Percentiles rank a stretch among this genome's conserved stretches.
Conservation (phyloP, 257 asterid species). For the Prunella vulgaris region DNA sequence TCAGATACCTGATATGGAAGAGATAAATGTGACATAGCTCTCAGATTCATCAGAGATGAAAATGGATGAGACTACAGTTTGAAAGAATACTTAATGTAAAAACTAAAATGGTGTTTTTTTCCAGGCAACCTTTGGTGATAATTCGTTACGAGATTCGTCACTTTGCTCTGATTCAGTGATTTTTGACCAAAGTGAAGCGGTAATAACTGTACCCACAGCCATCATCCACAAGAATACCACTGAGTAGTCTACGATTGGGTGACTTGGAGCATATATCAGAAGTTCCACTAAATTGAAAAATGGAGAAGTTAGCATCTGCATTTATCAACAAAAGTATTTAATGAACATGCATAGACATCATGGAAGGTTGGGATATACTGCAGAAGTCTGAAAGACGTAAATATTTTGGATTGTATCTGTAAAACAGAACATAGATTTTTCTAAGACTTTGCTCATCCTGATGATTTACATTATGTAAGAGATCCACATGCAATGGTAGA, state of each 20-base stretch:
- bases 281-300: constrained; percentile 62
- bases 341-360: constrained; percentile 15
- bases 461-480: background rate
- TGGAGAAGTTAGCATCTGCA: constrained; percentile 24
- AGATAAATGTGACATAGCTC: constrained; percentile 1
- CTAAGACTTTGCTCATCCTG: background rate
- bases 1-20: constrained; percentile 45
- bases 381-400: constrained; percentile 12
- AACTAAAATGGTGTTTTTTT: background rate
- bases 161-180: constrained; percentile 49
- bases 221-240: constrained; percentile 81
- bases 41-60: constrained; percentile 5
- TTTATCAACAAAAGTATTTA: constrained; percentile 6
- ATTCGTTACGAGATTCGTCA: constrained; percentile 45
- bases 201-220: constrained; percentile 79
- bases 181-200: constrained; percentile 76
- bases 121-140: constrained; percentile 59
- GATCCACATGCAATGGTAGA: constrained; percentile 8
- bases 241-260: constrained; percentile 70
- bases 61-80: background rate
- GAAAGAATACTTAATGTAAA: constrained; percentile 17
- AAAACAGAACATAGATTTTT: constrained; percentile 5
- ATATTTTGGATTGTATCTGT: background rate
- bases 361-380: background rate
- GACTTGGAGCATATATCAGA: constrained; percentile 74